A percentile compares a stretch with the other conserved stretches of the same genome.
phyloP scores from a whole-genome alignment of 169 alveolate genomes.

The Plasmodium adleri region DNA sequence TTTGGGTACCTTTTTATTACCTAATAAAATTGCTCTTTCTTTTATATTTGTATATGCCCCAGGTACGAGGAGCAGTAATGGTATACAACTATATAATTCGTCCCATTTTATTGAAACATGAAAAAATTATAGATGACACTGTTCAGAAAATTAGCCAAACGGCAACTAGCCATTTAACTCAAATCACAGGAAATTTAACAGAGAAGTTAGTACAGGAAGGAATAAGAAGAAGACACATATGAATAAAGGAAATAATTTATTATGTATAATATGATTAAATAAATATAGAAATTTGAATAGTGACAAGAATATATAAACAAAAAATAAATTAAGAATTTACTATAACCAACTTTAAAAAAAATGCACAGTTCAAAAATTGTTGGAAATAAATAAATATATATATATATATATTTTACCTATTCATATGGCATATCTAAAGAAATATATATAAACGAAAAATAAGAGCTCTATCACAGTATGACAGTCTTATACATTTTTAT shows the following conservation, averaged over 20 bases:
- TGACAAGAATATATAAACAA: constrained; percentile 12
- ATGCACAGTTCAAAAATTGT: no score
- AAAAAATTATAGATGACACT: constrained; percentile 80
- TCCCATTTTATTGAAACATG: constrained; percentile 79
- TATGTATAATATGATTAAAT: neutral
- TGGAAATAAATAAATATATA: constrained; percentile 7
- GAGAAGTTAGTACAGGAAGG: constrained; percentile 60
- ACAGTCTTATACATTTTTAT: no score
- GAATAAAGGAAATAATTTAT: neutral
- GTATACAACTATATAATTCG: constrained; percentile 80
- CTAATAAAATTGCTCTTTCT: constrained; percentile 89
- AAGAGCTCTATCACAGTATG: no score
- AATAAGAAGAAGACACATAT: constrained; percentile 39
- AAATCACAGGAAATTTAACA: constrained; percentile 45
- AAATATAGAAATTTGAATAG: neutral
- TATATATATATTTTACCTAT: constrained; percentile 15
- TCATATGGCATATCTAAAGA: constrained; percentile 12
- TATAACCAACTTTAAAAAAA: no score
- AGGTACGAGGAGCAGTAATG: constrained; percentile 81
- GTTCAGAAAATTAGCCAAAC: constrained; percentile 77
- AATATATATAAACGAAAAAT: constrained; percentile 4
- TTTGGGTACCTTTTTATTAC: constrained; percentile 92
- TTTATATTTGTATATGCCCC: constrained; percentile 90
- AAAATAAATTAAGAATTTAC: no score
- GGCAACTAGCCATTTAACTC: constrained; percentile 72